phyloP scores from a whole-genome alignment of 495 filamentous ascomycete genomes.

The Lophiostoma macrostomum region DNA sequence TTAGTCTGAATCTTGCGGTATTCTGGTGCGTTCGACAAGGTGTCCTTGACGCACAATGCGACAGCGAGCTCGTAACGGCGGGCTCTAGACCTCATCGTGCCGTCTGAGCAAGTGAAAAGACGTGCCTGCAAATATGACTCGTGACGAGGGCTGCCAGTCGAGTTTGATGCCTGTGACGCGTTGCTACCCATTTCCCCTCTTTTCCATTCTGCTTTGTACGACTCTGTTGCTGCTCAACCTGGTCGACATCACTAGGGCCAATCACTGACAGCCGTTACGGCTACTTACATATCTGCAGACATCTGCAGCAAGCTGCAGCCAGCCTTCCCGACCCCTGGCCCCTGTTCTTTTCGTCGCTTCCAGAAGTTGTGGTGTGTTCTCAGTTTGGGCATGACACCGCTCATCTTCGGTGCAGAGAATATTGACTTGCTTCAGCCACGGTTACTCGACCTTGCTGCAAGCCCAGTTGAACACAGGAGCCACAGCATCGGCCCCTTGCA shows the following conservation, averaged over 20 bases:
- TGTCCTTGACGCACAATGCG: too few relatives aligned
- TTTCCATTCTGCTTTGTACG: background rate
- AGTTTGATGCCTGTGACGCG: too few relatives aligned
- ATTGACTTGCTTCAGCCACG: constrained; percentile 21
- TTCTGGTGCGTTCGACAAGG: too few relatives aligned
- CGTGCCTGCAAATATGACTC: too few relatives aligned
- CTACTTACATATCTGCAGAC: constrained; percentile 5
- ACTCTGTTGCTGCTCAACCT: background rate
- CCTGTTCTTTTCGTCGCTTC: constrained; percentile 7
- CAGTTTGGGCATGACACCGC: background rate
- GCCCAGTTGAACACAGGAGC: constrained; percentile 1
- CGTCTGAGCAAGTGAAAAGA: too few relatives aligned
- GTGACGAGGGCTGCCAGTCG: too few relatives aligned
- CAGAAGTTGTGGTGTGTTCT: background rate
- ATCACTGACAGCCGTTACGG: constrained; percentile 20
- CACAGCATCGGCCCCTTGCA: constrained; percentile 10
- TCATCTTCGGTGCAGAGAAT: constrained; percentile 2
- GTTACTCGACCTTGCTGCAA: background rate
- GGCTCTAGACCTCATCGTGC: too few relatives aligned
- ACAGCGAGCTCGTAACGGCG: too few relatives aligned
- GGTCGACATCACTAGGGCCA: constrained; percentile 1
- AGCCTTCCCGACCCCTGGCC: background rate
- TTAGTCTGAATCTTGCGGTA: too few relatives aligned
- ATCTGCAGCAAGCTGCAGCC: constrained; percentile 9
- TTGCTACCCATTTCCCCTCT: background rate